Base-by-base conservation (phyloP, 495 filamentous ascomycete species). In the Antarctomyces pellizariae region DNA sequence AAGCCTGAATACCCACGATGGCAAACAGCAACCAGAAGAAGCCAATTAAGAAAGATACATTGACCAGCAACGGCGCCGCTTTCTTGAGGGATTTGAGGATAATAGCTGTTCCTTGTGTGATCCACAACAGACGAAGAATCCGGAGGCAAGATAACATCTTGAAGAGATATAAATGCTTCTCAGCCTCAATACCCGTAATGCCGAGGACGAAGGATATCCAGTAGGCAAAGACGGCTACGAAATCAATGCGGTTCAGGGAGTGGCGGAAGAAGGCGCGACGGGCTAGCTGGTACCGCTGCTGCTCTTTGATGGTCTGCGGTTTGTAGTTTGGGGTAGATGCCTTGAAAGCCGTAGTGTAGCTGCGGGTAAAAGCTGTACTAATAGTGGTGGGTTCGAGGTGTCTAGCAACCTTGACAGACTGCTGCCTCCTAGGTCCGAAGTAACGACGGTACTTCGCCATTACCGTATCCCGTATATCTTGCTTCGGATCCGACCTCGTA, bases 1-100 rank as follows among this genome's bases (percentile, higher is more conserved):
- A 99, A 48, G 75, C 86, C 48, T 99, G 86, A 9, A 95, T 71
- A 1, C 89, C 86, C 22, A 95, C 64, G 36, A 99, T 90, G 16
- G 84, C 89, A 50, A 99, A 99, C 5, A 99, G 55, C 22, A 99
- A 71, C 86, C 86, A 99, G 46, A 99, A 99, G 52, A 99, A 99
- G 14, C 79, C 70, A 44, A 99, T 89, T 9, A 99, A 56, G 42
- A 99, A 90, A 3, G 77, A 82, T 18, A 99, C 89, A 35, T 92
- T 75, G 19, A 89, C 70, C n/a, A 99, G 69, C 23, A 91, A 54
- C 9, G 86, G 86, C 0, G 83, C 78, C 2, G 86, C 83, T 43
- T 91, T 84, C 45, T 95, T 95, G 24, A 99, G 50, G 61, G 84
- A 93, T 44, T 79, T 64, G 18, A 95, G 57, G 43, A 99, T 95